A percentile compares a stretch with the other conserved stretches of the same genome.
Conservation (phyloP, 768 basidiomycete species). For the Lactarius tabidus region DNA sequence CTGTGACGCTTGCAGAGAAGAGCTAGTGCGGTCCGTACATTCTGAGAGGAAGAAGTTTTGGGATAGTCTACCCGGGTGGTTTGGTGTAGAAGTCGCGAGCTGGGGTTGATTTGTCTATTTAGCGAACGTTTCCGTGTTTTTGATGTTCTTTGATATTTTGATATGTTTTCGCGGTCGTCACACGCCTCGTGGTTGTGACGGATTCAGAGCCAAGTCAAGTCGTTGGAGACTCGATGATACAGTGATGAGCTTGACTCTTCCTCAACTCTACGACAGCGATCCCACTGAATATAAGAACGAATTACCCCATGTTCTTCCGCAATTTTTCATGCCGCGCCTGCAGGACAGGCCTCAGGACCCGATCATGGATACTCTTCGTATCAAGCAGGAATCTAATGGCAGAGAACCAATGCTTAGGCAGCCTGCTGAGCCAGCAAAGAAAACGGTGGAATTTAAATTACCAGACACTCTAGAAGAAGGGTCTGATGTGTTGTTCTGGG, state of each 20-base stretch:
- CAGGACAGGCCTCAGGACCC: conserved; percentile 76
- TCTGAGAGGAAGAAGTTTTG: conserved; percentile 22
- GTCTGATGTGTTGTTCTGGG: conserved; percentile 6
- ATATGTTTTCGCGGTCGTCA: background rate
- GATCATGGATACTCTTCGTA: conserved; percentile 56
- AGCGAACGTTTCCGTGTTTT: background rate
- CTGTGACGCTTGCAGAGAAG: conserved; percentile 23
- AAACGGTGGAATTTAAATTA: background rate
- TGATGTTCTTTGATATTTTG: background rate
- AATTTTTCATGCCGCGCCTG: conserved; percentile 62
- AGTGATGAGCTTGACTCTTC: conserved; percentile 12
- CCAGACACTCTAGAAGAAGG: background rate
- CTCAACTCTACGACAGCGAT: background rate
- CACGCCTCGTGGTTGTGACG: background rate
- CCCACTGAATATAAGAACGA: conserved; percentile 11
- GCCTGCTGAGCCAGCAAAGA: conserved; percentile 12
- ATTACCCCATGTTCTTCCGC: conserved; percentile 23
- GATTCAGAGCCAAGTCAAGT: background rate
- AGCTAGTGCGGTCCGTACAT: conserved; percentile 18
- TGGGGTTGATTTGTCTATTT: conserved; percentile 17
- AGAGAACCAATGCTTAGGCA: background rate
- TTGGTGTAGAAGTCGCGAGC: conserved; percentile 20
- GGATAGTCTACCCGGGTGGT: conserved; percentile 25
- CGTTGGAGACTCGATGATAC: background rate
- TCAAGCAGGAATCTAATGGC: conserved; percentile 17